Evolutionary conservation across 306 rosid species (phyloP).

Genomic region (Lathyrus oleraceus): DNA sequence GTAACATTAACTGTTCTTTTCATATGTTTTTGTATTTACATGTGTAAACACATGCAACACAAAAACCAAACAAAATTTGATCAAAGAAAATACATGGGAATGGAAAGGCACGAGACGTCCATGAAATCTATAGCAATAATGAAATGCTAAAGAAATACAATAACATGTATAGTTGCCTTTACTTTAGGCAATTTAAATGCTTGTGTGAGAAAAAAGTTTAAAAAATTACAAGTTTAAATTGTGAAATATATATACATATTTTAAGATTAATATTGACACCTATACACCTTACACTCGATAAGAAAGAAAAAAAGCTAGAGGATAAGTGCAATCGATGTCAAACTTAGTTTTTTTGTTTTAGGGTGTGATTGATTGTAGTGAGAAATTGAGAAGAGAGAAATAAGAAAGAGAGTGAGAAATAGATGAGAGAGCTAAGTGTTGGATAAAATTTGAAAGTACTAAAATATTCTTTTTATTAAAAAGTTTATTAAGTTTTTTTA

Average conservation of each 20-base stretch:
- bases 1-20: neutral
- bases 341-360: neutral
- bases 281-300: neutral
- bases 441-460: too few relatives aligned
- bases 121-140: constrained; percentile 35
- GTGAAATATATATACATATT: neutral
- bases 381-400: too few relatives aligned
- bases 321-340: neutral
- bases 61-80: constrained; percentile 19
- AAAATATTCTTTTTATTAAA: too few relatives aligned
- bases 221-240: neutral
- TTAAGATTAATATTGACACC: neutral
- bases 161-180: constrained; percentile 6
- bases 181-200: constrained; percentile 2
- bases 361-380: too few relatives aligned
- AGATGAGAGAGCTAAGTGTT: too few relatives aligned
- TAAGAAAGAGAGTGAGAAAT: too few relatives aligned
- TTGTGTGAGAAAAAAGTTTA: neutral
- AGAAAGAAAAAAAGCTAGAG: neutral
- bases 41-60: constrained; percentile 9
- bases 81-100: neutral
- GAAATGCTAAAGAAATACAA: neutral
- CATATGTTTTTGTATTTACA: neutral
- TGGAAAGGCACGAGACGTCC: constrained; percentile 27
- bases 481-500: too few relatives aligned